Percentiles rank a stretch among this genome's conserved stretches.
Evolutionary conservation across 768 basidiomycete genomes (phyloP).

Genomic region (Cystobasidium tubakii): DNA sequence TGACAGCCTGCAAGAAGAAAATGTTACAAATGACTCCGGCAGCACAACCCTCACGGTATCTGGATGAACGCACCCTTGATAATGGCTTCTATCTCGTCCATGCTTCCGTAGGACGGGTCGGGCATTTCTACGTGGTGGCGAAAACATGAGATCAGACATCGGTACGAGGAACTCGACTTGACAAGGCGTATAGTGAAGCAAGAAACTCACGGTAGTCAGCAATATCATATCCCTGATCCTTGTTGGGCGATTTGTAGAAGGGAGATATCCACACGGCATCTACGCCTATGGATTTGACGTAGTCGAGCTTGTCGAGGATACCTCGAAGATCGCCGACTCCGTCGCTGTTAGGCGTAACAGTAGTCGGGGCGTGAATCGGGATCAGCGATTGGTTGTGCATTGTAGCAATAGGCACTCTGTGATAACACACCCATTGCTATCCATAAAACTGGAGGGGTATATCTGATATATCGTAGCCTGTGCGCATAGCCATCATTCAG

Average conservation of each 20-base stretch:
- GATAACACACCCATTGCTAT: constrained; percentile 63
- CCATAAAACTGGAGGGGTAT: constrained; percentile 65
- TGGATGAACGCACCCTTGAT: constrained; percentile 38
- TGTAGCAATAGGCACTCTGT: constrained; percentile 60
- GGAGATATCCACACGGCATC: constrained; percentile 57
- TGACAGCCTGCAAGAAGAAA: constrained; percentile 53
- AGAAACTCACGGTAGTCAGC: constrained; percentile 11
- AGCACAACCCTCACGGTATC: too few relatives aligned
- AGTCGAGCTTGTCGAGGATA: constrained; percentile 61
- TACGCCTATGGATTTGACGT: constrained; percentile 58
- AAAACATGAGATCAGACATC: not conserved
- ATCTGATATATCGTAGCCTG: constrained; percentile 61
- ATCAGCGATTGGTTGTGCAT: not conserved
- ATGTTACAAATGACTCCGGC: too few relatives aligned
- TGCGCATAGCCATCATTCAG: not conserved
- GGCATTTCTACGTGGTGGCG: constrained; percentile 56
- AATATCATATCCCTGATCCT: constrained; percentile 46
- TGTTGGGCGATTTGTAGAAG: constrained; percentile 52
- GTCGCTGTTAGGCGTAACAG: constrained; percentile 62
- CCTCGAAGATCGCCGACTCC: constrained; percentile 66
- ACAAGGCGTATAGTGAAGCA: not conserved
- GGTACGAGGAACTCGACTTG: not conserved
- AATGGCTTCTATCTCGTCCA: constrained; percentile 52
- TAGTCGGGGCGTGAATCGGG: constrained; percentile 54
- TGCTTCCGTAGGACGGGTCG: constrained; percentile 61